A percentile compares a stretch with the other conserved stretches of the same genome.
Conservation (phyloP, 2,329 filamentous ascomycete genomes). For the Phaeomoniella chlamydospora region DNA sequence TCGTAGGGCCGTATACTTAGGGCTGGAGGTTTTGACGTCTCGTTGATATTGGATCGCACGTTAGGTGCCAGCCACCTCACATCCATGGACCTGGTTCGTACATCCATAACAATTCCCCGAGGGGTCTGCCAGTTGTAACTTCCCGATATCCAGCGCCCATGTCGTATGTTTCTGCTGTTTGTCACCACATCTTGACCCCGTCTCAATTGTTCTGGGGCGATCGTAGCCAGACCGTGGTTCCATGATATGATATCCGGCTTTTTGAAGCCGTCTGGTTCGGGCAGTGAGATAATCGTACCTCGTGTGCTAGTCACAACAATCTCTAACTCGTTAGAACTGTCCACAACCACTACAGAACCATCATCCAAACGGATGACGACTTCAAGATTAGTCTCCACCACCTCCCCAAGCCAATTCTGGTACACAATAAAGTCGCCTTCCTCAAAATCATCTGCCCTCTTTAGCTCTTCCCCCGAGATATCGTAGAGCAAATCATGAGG, state of each 20-base stretch:
- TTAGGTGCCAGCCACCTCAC: slow-evolving; percentile 39
- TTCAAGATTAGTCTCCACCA: slow-evolving; percentile 34
- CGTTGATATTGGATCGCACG: slow-evolving; percentile 7
- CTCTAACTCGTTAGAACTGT: slow-evolving; percentile 28
- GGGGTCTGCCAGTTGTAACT: slow-evolving; percentile 34
- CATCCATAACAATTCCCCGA: slow-evolving; percentile 37
- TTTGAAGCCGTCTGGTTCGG: slow-evolving; percentile 6
- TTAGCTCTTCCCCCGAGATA: slow-evolving; percentile 30
- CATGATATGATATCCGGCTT: slow-evolving; percentile 5
- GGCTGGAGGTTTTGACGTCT: slow-evolving; percentile 9
- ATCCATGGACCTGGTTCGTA: slow-evolving; percentile 27
- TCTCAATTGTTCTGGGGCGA: slow-evolving; percentile 7
- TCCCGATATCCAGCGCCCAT: slow-evolving; percentile 38
- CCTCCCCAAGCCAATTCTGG: slow-evolving; percentile 39
- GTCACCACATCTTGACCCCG: slow-evolving; percentile 33
- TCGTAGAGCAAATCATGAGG: slow-evolving; percentile 17
- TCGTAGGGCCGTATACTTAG: slow-evolving; percentile 7
- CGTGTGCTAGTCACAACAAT: slow-evolving; percentile 16
- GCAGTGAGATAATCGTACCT: slow-evolving; percentile 11
- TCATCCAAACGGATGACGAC: slow-evolving; percentile 36
- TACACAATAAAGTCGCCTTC: slow-evolving; percentile 40
- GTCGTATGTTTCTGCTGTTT: slow-evolving; percentile 34
- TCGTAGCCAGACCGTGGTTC: slow-evolving; percentile 5
- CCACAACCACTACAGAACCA: slow-evolving; percentile 38
- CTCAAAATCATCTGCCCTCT: slow-evolving; percentile 27